phyloP scores from a whole-genome alignment of 768 basidiomycete species.

The Tylopilus sp. region DNA sequence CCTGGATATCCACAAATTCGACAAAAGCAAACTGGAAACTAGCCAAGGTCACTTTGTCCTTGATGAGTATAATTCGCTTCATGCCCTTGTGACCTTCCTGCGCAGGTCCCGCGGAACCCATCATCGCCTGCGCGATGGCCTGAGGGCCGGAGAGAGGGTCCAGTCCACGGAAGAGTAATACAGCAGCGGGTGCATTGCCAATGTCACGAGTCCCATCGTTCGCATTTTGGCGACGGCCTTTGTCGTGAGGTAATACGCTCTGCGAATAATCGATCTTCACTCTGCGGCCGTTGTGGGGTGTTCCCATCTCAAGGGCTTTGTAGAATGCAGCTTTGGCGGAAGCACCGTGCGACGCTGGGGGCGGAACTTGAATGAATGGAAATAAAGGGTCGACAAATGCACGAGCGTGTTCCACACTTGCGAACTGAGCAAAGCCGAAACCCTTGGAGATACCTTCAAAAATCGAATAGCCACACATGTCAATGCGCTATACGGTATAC shows the following conservation, averaged over 20 bases:
- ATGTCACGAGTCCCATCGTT: slow-evolving; percentile 98
- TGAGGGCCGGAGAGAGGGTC: slow-evolving; percentile 86
- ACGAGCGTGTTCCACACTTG: slow-evolving; percentile 79
- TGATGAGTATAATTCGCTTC: slow-evolving; percentile 83
- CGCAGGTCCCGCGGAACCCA: slow-evolving; percentile 71
- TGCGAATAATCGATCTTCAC: slow-evolving; percentile 97
- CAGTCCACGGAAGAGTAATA: slow-evolving; percentile 87
- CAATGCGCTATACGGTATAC: slow-evolving; percentile 63
- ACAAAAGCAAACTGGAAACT: slow-evolving; percentile 96
- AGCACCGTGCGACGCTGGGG: slow-evolving; percentile 84
- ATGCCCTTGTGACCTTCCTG: slow-evolving; percentile 84
- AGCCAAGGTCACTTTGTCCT: slow-evolving; percentile 81
- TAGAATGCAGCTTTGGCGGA: slow-evolving; percentile 68
- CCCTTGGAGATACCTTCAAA: slow-evolving; percentile 89
- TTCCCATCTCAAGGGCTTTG: slow-evolving; percentile 68
- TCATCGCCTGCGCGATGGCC: slow-evolving; percentile 82
- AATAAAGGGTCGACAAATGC: slow-evolving; percentile 89
- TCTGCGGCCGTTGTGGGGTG: slow-evolving; percentile 73
- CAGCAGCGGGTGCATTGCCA: slow-evolving; percentile 76
- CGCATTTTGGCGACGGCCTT: slow-evolving; percentile 58
- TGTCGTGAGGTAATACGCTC: slow-evolving; percentile 71
- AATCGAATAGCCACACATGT: slow-evolving; percentile 66
- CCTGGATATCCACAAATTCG: slow-evolving; percentile 83
- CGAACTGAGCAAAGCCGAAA: slow-evolving; percentile 96
- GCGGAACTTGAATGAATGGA: slow-evolving; percentile 91